Evolutionary conservation across 495 filamentous ascomycete species (phyloP), one percentile per base, ranked within the genome.

Genomic region (Ascobolus immersus): DNA sequence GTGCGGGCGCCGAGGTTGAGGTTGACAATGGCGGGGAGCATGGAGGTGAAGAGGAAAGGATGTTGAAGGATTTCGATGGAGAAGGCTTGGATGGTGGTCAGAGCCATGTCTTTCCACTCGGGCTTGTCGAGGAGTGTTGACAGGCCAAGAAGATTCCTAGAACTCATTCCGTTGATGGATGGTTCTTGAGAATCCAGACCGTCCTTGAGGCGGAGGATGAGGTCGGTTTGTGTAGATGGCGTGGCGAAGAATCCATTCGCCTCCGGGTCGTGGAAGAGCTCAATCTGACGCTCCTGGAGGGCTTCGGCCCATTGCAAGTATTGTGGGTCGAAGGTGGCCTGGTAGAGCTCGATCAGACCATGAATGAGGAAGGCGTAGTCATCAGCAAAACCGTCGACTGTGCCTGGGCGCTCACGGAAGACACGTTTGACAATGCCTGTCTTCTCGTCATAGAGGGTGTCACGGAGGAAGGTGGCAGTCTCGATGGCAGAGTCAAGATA

Each of bases 321-420:
- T 38, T 55, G 53, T 39, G 75, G 73, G 24, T 92, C 71, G 42
- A 78, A 76, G 0, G 81, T 90, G 4, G 75, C 67, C 52, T 91
- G 73, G 47, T 92, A 92, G 38, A 96, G 62, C 41, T 86, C 71
- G 32, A 94, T 57, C 13, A 93, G 57, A 1, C 81, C 89, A 18
- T 70, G 64, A 31, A 81, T 78, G 33, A 94, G 45, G 51, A 77
- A 92, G 2, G 86, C 82, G 50, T 94, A 96, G 50, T 96, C 86
- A 41, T 96, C 86, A 4, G 82, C 82, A 51, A 94, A 90, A 1
- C 67, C 86, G 4, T 59, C 59, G 0, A 71, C 75, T 22, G 73
- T 61, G 17, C 77, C 75, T 21, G 56, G 60, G 14, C 71, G 74
- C 40, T 81, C 68, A 19, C 71, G 69, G 47, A 71, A 91, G 28